A percentile compares a stretch with the other conserved stretches of the same genome.
Evolutionary conservation across 208 protist genomes (phyloP).

Genomic region (Zelonia costaricensis): DNA sequence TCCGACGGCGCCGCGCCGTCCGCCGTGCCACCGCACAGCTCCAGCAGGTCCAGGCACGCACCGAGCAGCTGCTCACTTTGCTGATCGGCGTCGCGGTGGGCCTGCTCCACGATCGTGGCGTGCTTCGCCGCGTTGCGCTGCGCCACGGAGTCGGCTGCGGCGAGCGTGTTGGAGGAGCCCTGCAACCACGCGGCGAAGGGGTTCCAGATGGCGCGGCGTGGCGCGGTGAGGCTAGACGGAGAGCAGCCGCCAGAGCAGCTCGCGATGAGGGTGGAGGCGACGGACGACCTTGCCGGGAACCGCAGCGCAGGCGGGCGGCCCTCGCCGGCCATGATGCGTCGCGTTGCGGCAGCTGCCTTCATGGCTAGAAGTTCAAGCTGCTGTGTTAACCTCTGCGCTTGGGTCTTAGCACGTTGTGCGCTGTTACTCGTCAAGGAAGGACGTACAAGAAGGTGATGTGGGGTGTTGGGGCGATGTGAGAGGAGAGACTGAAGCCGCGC

Average conservation of each 20-base stretch:
- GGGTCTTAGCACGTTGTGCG: too few species aligned
- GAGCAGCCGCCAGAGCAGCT: background rate
- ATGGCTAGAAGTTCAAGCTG: too few species aligned
- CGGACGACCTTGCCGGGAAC: background rate
- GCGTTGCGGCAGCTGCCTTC: too few species aligned
- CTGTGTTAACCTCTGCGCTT: too few species aligned
- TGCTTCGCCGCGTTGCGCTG: slow-evolving; percentile 30
- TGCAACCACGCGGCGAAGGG: slow-evolving; percentile 30
- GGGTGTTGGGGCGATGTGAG: too few species aligned
- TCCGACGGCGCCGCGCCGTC: background rate
- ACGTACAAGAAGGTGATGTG: too few species aligned
- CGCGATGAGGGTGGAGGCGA: background rate
- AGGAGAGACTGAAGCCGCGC: too few species aligned
- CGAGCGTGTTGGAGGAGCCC: background rate
- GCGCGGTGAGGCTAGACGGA: background rate
- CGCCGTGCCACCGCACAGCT: slow-evolving; percentile 44
- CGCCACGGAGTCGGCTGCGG: background rate
- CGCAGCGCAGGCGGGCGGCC: too few species aligned
- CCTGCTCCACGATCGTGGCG: slow-evolving; percentile 41
- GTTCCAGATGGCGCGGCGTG: slow-evolving; percentile 48
- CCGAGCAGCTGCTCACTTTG: slow-evolving; percentile 73
- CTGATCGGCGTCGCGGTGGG: slow-evolving; percentile 40
- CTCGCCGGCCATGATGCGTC: too few species aligned
- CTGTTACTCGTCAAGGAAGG: too few species aligned
- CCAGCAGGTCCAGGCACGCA: slow-evolving; percentile 71